phyloP scores from a whole-genome alignment of 345 rosid species.

The Odontarrhena argentea region DNA sequence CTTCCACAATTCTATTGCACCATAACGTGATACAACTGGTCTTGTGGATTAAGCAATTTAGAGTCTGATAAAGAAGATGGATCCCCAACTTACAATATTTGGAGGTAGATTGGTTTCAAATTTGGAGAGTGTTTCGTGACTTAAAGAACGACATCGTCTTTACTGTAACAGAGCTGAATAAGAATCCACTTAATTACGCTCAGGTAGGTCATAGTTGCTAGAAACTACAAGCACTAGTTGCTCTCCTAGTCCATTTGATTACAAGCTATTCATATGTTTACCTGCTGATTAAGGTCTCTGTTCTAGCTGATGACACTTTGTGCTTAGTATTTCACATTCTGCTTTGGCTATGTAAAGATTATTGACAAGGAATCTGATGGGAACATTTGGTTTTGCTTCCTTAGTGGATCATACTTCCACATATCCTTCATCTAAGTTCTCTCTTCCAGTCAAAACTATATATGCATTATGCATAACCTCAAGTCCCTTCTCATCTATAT shows the following conservation, averaged over 20 bases:
- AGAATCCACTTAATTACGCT: constrained; percentile 86
- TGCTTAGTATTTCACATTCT: constrained; percentile 11
- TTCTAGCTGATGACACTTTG: constrained; percentile 81
- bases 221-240: neutral
- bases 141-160: constrained; percentile 72
- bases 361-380: constrained; percentile 91
- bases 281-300: constrained; percentile 69
- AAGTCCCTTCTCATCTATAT: too few species aligned
- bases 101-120: too few species aligned
- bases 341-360: constrained; percentile 46
- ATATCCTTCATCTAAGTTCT: too few species aligned
- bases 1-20: neutral
- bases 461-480: too few species aligned
- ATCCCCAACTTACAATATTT: too few species aligned
- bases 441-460: too few species aligned
- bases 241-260: neutral
- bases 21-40: constrained; percentile 12
- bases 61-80: too few species aligned
- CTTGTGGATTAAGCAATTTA: constrained; percentile 14
- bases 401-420: too few species aligned
- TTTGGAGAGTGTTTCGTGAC: constrained; percentile 86
- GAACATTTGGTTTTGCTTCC: too few species aligned
- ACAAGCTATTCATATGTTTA: neutral
- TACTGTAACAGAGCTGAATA: constrained; percentile 74
- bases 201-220: constrained; percentile 53